Evolutionary conservation across 2,329 filamentous ascomycete genomes (phyloP).

Genomic region (Paecilomyces formosus): DNA sequence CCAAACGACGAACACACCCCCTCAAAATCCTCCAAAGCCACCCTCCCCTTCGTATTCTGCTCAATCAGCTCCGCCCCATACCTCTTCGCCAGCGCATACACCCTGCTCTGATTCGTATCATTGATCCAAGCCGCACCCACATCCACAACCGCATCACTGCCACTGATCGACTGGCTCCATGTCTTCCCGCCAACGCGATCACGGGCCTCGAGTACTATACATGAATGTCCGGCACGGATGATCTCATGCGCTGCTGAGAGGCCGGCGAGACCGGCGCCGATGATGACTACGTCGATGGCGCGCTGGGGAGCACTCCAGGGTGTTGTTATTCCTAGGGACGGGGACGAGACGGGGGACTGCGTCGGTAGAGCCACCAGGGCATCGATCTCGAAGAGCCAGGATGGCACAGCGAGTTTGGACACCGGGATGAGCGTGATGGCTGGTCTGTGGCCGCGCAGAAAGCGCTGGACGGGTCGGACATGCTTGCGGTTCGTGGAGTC

Average conservation of each 20-base stretch:
- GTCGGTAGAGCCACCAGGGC: constrained; percentile 12
- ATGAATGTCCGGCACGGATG: constrained; percentile 23
- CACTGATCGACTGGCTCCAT: constrained; percentile 17
- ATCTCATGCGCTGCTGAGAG: constrained; percentile 27
- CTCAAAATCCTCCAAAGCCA: constrained; percentile 21
- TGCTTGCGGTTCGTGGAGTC: constrained; percentile 30
- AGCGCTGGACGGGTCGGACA: constrained; percentile 29
- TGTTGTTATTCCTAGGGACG: background rate
- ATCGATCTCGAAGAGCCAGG: constrained; percentile 37
- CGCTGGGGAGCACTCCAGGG: background rate
- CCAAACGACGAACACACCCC: constrained; percentile 5
- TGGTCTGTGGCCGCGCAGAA: constrained; percentile 31
- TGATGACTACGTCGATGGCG: constrained; percentile 20
- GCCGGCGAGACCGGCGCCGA: constrained; percentile 34
- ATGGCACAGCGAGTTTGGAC: constrained; percentile 26
- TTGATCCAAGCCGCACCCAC: constrained; percentile 33
- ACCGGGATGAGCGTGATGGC: constrained; percentile 37
- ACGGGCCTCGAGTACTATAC: constrained; percentile 33
- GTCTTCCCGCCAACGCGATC: constrained; percentile 39
- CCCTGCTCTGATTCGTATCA: constrained; percentile 20
- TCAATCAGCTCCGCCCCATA: constrained; percentile 22
- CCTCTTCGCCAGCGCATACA: constrained; percentile 19
- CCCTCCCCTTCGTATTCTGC: constrained; percentile 22
- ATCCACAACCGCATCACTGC: constrained; percentile 20
- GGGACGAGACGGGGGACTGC: background rate